These are phyloP conservation scores for Kurtzmaniella quercitrusa DNA, from an alignment of 1,139 yeast genomes.

Conservation along the genomic window DNA sequence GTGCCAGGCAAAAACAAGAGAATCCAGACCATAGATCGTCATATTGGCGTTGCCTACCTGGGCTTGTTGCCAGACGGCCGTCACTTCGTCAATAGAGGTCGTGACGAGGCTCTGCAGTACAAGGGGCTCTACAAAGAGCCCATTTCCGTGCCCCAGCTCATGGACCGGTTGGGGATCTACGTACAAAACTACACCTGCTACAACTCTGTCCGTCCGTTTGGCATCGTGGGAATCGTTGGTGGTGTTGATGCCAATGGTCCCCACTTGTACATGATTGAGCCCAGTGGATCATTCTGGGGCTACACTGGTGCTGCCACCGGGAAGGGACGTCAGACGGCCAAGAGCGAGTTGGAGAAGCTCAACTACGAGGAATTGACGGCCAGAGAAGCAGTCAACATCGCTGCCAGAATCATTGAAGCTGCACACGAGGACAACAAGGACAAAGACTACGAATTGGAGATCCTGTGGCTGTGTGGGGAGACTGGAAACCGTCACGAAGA, in stretches of 20 bases:
- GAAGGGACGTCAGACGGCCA: slow-evolving; percentile 95
- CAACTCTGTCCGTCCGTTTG: slow-evolving; percentile 97
- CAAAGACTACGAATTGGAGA: slow-evolving; percentile 92
- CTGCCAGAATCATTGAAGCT: slow-evolving; percentile 86
- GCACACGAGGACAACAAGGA: slow-evolving; percentile 98
- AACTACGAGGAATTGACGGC: slow-evolving; percentile 67
- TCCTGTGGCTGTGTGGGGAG: slow-evolving; percentile 81
- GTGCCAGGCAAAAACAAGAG: slow-evolving; percentile 87
- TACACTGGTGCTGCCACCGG: slow-evolving; percentile 97
- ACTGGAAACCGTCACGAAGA: slow-evolving; percentile 79
- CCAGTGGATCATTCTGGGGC: slow-evolving; percentile 97
- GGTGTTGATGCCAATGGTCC: slow-evolving; percentile 89
- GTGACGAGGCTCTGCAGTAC: slow-evolving; percentile 86
- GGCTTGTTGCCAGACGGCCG: slow-evolving; percentile 97
- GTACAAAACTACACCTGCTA: slow-evolving; percentile 95
- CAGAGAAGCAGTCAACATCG: slow-evolving; percentile 83
- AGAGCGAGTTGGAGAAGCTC: slow-evolving; percentile 90
- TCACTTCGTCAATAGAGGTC: slow-evolving; percentile 84
- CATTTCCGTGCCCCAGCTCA: slow-evolving; percentile 75
- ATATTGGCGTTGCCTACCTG: slow-evolving; percentile 90
- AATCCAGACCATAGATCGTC: slow-evolving; percentile 89
- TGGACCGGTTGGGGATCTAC: slow-evolving; percentile 85
- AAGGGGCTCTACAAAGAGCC: slow-evolving; percentile 73
- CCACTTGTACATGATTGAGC: slow-evolving; percentile 94
- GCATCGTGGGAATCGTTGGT: slow-evolving; percentile 86